Percentiles rank a stretch among this genome's conserved stretches.
Conservation (phyloP, 2,329 filamentous ascomycete genomes). For the Hypoxylon sp. region DNA sequence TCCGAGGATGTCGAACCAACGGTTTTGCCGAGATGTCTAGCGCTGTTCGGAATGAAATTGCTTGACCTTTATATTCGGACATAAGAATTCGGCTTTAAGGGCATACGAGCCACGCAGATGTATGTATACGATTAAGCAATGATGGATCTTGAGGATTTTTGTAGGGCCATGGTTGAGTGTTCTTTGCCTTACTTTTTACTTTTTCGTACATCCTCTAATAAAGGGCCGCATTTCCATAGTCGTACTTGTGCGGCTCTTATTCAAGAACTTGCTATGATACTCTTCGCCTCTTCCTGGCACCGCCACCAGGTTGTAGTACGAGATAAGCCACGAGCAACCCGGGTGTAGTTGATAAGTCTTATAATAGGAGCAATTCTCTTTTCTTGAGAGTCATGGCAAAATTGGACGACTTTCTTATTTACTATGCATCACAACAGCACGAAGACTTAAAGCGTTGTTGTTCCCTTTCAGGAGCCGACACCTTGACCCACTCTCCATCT, state of each 20-base stretch:
- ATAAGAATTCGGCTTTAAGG: too few species aligned
- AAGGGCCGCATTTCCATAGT: not conserved
- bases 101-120: too few species aligned
- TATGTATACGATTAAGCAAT: too few species aligned
- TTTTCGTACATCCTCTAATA: too few species aligned
- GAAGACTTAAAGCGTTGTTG: not conserved
- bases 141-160: too few species aligned
- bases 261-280: not conserved
- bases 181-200: too few species aligned
- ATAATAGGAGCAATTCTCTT: not conserved
- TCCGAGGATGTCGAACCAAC: too few species aligned
- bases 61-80: too few species aligned
- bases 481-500: too few species aligned
- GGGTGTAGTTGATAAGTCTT: not conserved
- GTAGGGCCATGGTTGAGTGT: too few species aligned
- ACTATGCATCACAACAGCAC: not conserved
- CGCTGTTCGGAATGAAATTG: too few species aligned
- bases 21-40: too few species aligned
- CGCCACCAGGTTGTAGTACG: not conserved
- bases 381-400: not conserved
- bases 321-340: not conserved
- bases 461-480: not conserved
- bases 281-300: not conserved
- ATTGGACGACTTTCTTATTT: not conserved
- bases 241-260: not conserved